These are phyloP conservation scores for Trifolium dubium DNA, from an alignment of 306 rosid species.

Conservation along the genomic window DNA sequence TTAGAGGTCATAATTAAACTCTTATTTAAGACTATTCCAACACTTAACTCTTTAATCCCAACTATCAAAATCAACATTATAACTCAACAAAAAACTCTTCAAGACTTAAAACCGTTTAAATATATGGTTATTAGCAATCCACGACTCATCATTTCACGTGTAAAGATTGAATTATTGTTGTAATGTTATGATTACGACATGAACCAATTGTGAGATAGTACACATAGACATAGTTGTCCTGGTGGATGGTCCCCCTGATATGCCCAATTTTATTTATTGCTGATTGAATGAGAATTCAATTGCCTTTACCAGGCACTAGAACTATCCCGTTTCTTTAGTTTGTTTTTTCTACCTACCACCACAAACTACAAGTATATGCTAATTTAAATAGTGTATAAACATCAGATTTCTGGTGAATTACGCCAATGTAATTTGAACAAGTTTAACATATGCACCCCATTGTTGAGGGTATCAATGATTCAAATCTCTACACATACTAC, in stretches of 20 bases:
- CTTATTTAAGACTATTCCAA: too few relatives aligned
- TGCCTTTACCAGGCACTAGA: not conserved
- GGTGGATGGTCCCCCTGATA: not conserved
- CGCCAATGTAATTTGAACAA: slow-evolving; percentile 1
- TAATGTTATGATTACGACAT: not conserved
- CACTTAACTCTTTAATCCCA: too few relatives aligned
- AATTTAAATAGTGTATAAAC: not conserved
- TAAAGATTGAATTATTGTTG: not conserved
- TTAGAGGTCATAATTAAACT: too few relatives aligned
- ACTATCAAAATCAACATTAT: too few relatives aligned
- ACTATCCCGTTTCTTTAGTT: too few relatives aligned
- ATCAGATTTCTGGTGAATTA: not conserved
- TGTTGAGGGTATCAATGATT: slow-evolving; percentile 23
- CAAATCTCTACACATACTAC: slow-evolving; percentile 42
- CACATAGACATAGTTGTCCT: not conserved
- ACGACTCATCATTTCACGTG: too few relatives aligned
- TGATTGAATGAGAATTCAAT: not conserved
- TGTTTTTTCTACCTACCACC: not conserved
- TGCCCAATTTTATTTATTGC: not conserved
- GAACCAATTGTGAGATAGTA: not conserved
- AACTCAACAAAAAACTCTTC: too few relatives aligned
- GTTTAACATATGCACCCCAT: slow-evolving; percentile 9
- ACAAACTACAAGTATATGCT: not conserved
- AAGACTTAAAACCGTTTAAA: too few relatives aligned
- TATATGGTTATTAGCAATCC: not conserved